phyloP scores from a whole-genome alignment of 495 filamentous ascomycete genomes.

The Thermothielavioides terrestris region DNA sequence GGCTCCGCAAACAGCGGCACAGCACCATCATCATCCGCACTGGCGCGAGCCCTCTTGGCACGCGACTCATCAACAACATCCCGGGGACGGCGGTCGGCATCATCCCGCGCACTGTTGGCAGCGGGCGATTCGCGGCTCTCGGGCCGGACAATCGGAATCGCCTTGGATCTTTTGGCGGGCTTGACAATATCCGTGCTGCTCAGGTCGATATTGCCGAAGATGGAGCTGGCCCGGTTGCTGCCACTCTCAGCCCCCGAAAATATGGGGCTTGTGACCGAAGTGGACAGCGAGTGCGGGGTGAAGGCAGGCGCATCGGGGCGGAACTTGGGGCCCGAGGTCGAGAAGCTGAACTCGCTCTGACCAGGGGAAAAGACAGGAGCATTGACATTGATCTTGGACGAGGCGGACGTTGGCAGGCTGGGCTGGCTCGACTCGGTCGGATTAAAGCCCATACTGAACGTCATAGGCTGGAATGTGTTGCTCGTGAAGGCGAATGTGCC shows the following conservation, averaged over 20 bases:
- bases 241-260: conserved; percentile 29
- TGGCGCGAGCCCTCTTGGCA: conserved; percentile 61
- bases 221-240: conserved; percentile 40
- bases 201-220: conserved; percentile 70
- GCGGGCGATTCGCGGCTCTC: conserved; percentile 34
- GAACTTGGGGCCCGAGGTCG: conserved; percentile 57
- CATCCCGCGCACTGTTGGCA: conserved; percentile 36
- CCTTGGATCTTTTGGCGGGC: conserved; percentile 63
- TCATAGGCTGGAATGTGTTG: conserved; percentile 45
- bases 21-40: conserved; percentile 51
- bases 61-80: conserved; percentile 51
- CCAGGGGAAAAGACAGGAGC: conserved; percentile 66
- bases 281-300: conserved; percentile 48
- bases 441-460: conserved; percentile 30
- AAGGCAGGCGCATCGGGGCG: conserved; percentile 77
- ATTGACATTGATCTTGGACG: conserved; percentile 54
- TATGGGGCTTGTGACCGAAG: conserved; percentile 30
- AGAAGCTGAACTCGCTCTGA: conserved; percentile 65
- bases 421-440: conserved; percentile 31
- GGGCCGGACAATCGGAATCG: conserved; percentile 70
- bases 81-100: conserved; percentile 40
- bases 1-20: conserved; percentile 59
- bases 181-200: conserved; percentile 48
- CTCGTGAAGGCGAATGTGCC: conserved; percentile 47
- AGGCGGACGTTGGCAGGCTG: conserved; percentile 27